These are phyloP conservation scores for Hanseniaspora pseudoguilliermondii DNA, from an alignment of 805 yeast species.

Conservation along the genomic window DNA sequence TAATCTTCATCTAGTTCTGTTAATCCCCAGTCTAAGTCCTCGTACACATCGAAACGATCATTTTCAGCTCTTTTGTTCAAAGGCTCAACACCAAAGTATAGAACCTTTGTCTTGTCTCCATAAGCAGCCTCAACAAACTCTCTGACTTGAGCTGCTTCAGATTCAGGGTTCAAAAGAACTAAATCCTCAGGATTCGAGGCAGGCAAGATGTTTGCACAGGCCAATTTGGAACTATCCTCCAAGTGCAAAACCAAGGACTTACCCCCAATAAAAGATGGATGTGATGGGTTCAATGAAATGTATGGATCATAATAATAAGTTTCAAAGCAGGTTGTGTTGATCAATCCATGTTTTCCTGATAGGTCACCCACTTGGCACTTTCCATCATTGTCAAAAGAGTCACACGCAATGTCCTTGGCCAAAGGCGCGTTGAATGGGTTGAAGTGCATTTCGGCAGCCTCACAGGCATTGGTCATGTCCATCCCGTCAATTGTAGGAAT, in stretches of 20 bases:
- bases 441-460: constrained; percentile 43
- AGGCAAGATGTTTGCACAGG: constrained; percentile 44
- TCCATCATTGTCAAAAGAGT: constrained; percentile 45
- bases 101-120: not conserved
- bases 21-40: constrained; percentile 5
- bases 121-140: not conserved
- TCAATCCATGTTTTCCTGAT: constrained; percentile 65
- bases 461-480: constrained; percentile 32
- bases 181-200: not conserved
- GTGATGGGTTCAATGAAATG: constrained; percentile 44
- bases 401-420: constrained; percentile 30
- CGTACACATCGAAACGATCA: not conserved
- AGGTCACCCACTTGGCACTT: constrained; percentile 62
- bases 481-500: constrained; percentile 34
- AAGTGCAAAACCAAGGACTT: constrained; percentile 45
- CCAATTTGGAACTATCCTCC: constrained; percentile 42
- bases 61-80: not conserved
- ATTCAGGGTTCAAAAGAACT: not conserved
- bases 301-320: constrained; percentile 51
- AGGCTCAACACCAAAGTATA: not conserved
- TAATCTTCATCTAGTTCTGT: not conserved
- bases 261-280: constrained; percentile 49
- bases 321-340: constrained; percentile 58
- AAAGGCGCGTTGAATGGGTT: constrained; percentile 39
- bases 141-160: not conserved